Conservation (phyloP, 106 monocot species). For the Phalaenopsis equestris region DNA sequence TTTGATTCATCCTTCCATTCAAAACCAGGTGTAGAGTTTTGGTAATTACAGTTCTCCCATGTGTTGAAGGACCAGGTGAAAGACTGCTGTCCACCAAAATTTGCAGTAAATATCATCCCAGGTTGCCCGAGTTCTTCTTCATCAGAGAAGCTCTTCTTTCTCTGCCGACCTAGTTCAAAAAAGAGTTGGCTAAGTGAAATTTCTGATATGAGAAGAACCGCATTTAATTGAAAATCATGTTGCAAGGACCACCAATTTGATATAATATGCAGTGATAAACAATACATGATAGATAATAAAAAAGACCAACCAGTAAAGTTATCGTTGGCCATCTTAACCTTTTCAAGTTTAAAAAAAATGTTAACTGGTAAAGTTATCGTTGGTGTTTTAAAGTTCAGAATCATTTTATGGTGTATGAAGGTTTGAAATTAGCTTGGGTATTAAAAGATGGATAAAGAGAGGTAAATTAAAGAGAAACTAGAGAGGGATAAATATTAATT, state of each 20-base stretch:
- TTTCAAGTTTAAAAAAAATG: too few species aligned
- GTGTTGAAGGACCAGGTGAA: slow-evolving; percentile 74
- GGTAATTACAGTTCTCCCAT: slow-evolving; percentile 23
- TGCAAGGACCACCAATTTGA: background rate
- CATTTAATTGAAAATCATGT: background rate
- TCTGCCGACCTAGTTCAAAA: slow-evolving; percentile 22
- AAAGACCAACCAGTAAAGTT: background rate
- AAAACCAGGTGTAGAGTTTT: slow-evolving; percentile 38
- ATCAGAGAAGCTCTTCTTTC: slow-evolving; percentile 22
- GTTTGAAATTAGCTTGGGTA: too few species aligned
- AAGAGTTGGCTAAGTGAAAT: background rate
- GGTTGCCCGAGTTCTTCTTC: slow-evolving; percentile 26
- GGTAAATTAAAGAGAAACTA: too few species aligned
- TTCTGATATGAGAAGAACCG: background rate
- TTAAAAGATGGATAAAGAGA: too few species aligned
- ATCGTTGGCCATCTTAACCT: background rate
- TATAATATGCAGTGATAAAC: background rate
- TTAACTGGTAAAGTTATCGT: too few species aligned
- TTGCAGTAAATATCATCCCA: slow-evolving; percentile 24
- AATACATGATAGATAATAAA: background rate
- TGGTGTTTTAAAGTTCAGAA: too few species aligned
- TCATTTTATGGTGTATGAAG: too few species aligned
- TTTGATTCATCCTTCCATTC: slow-evolving; percentile 57
- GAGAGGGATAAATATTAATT: too few species aligned
- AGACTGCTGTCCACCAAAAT: slow-evolving; percentile 43